Conservation (phyloP, 768 basidiomycete species). For the Pleurotus eryngii region DNA sequence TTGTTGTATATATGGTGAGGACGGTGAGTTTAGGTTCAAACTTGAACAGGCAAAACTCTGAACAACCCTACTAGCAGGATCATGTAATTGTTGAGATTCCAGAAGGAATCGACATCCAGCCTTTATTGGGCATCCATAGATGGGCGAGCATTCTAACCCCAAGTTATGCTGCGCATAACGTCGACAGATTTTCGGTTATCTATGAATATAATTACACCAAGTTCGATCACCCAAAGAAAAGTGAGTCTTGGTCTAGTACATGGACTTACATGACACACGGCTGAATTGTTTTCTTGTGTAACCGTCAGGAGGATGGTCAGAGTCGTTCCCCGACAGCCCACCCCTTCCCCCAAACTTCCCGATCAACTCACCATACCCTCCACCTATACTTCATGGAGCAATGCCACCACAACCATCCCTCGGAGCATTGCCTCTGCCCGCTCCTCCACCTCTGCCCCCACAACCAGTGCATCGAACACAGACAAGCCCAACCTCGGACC, state of each 20-base stretch:
- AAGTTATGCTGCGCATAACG: neutral
- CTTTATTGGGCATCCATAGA: neutral
- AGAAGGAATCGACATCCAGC: neutral
- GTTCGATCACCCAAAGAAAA: neutral
- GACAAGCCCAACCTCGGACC: no score
- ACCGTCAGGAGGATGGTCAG: neutral
- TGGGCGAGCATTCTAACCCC: neutral
- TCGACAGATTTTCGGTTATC: neutral
- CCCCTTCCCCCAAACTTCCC: neutral
- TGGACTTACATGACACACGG: no score
- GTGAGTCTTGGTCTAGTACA: neutral
- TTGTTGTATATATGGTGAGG: neutral
- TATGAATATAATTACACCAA: constrained; percentile 4
- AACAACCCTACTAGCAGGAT: neutral
- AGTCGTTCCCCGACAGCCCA: neutral
- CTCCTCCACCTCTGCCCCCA: neutral
- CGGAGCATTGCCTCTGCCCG: neutral
- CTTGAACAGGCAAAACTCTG: neutral
- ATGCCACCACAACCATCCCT: neutral
- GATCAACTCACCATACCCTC: constrained; percentile 2
- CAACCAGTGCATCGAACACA: no score
- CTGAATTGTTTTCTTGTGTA: neutral
- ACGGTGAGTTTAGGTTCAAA: neutral
- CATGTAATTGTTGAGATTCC: constrained; percentile 5
- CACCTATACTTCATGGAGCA: neutral